Evolutionary conservation across 2,329 filamentous ascomycete genomes (phyloP), one percentile per base, ranked within the genome.

Genomic region (Paradendryphiella salina): DNA sequence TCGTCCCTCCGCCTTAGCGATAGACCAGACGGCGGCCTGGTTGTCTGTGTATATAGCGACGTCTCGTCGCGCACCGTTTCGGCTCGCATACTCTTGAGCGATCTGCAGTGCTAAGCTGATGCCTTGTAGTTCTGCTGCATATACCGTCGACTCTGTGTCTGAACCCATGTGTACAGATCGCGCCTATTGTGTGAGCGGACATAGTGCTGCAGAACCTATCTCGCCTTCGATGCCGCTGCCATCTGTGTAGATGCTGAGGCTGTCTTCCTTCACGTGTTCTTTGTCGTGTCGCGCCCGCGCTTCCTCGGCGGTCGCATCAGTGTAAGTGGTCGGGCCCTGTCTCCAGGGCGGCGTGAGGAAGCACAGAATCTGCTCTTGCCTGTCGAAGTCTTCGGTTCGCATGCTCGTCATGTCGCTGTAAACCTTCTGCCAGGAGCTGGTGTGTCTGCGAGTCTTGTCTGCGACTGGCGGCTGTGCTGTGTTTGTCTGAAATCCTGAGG

Each of bases 211-310:
- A n/a, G n/a, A 38, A 11, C 57, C 48, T 23, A 49, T 61, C 36
- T 56, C 37, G 28, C 50, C 45, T n/a, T 61, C 36, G 34, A 60
- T 63, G 11, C 60, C 43, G 40, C 61, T 64, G 5, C 61, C 43
- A 37, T 64, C 55, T 38, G 50, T 64, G 43, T 59, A 61, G 43
- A 64, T 64, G 39, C 54, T 59, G n/a, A 64, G 51, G 55, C 47
- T 42, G 17, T 39, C 26, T 45, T 28, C 18, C 26, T 51, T 21
- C 42, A 52, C 18, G 29, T 44, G 21, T 41, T 50, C 37, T 59
- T 29, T 56, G 21, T 64, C 33, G 43, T 64, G 52, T 46, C 46
- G 37, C 5, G 44, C 14, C 18, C 40, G 39, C 10, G 56, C 58
- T 41, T 42, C 52, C 15, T 60, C 15, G 3, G 47, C 52, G 17